These are phyloP conservation scores for Candida ascalaphidarum DNA, from an alignment of 805 yeast species.

Conservation along the genomic window DNA sequence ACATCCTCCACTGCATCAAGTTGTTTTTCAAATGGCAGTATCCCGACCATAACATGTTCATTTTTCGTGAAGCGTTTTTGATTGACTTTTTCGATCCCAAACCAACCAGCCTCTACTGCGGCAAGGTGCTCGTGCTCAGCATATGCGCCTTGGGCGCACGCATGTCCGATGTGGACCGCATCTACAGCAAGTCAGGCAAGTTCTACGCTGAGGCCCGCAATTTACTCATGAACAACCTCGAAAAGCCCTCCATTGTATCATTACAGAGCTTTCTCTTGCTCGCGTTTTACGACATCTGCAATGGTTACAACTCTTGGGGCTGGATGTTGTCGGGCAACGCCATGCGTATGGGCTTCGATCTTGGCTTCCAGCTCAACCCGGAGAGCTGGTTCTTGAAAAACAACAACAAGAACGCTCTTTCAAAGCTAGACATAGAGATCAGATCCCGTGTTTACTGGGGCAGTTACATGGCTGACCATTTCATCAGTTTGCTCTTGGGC, in stretches of 20 bases:
- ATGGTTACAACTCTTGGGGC: slow-evolving; percentile 48
- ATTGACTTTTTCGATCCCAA: slow-evolving; percentile 53
- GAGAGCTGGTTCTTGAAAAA: slow-evolving; percentile 46
- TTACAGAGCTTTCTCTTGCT: slow-evolving; percentile 51
- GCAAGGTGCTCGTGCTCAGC: slow-evolving; percentile 43
- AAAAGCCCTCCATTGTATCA: slow-evolving; percentile 43
- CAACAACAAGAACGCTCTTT: slow-evolving; percentile 22
- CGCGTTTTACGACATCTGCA: slow-evolving; percentile 55
- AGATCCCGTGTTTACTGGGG: slow-evolving; percentile 63
- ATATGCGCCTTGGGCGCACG: slow-evolving; percentile 54
- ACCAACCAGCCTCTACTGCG: slow-evolving; percentile 44
- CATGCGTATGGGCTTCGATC: slow-evolving; percentile 55
- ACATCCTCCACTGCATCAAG: slow-evolving; percentile 25
- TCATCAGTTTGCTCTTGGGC: slow-evolving; percentile 51
- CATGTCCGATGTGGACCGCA: slow-evolving; percentile 34
- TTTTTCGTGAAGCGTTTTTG: slow-evolving; percentile 56
- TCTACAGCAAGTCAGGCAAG: slow-evolving; percentile 30
- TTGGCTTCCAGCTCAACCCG: slow-evolving; percentile 58
- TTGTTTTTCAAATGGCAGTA: slow-evolving; percentile 57
- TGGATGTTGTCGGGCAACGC: slow-evolving; percentile 61
- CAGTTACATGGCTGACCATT: slow-evolving; percentile 55
- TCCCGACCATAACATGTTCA: slow-evolving; percentile 54
- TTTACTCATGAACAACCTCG: slow-evolving; percentile 30
- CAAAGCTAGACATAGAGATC: slow-evolving; percentile 46
- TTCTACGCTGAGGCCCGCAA: slow-evolving; percentile 42